Conservation (phyloP, 495 filamentous ascomycete genomes). For the Neurospora tetraspora region DNA sequence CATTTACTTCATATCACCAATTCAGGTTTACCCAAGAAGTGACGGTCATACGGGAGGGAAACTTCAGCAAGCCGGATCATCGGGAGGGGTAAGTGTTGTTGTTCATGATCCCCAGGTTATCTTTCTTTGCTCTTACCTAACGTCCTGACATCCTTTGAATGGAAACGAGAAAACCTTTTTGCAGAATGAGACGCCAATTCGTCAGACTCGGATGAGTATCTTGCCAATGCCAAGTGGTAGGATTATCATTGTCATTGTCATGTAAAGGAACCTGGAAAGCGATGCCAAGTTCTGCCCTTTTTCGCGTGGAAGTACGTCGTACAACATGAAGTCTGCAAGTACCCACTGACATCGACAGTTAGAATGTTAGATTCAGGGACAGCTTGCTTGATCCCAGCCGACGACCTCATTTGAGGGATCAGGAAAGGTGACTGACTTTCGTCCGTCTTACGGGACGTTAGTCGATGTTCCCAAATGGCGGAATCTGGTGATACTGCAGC, state of each 20-base stretch:
- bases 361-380: too few species aligned
- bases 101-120: neutral
- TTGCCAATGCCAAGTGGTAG: neutral
- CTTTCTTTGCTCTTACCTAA: neutral
- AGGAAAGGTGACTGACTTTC: neutral
- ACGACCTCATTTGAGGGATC: neutral
- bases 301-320: neutral
- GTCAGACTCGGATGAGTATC: neutral
- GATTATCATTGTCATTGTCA: neutral
- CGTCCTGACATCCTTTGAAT: neutral
- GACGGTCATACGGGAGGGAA: neutral
- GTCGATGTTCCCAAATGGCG: neutral
- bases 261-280: neutral
- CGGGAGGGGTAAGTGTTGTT: neutral
- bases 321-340: neutral
- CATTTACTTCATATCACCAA: neutral
- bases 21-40: neutral
- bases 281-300: neutral
- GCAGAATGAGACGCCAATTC: neutral
- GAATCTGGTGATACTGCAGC: neutral
- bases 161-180: neutral
- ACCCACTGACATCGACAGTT: too few species aligned
- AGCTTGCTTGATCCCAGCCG: neutral
- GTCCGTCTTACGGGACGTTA: neutral
- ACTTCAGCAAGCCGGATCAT: neutral